These are phyloP conservation scores for Aspergillus fumigatiaffinis DNA, from an alignment of 2,329 filamentous ascomycete species.

Conservation along the genomic window DNA sequence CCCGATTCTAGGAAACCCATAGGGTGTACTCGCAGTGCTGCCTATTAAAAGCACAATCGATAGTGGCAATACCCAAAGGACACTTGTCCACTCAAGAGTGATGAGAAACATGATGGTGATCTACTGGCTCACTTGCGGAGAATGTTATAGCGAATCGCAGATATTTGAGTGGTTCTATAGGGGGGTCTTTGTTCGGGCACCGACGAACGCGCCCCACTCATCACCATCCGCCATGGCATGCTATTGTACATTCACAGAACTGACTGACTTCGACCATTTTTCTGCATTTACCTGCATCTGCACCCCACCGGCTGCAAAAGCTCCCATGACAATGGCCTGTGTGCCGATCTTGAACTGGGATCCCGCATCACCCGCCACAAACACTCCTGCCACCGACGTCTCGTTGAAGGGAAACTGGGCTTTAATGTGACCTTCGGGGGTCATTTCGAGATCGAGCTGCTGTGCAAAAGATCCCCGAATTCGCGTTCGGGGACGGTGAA, in stretches of 20 bases:
- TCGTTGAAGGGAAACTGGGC: slow-evolving; percentile 1
- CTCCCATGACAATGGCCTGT: slow-evolving; percentile 1
- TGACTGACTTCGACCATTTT: neutral
- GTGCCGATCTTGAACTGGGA: slow-evolving; percentile 1
- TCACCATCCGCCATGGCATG: neutral
- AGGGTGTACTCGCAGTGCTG: neutral
- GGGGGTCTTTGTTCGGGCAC: neutral
- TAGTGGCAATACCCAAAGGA: neutral
- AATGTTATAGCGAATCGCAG: neutral
- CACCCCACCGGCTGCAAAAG: slow-evolving; percentile 1
- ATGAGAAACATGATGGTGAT: neutral
- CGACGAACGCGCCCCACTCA: neutral
- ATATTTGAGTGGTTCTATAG: neutral
- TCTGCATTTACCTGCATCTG: neutral
- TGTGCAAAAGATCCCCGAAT: neutral
- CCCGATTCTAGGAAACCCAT: neutral
- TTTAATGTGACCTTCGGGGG: neutral
- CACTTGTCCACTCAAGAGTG: neutral
- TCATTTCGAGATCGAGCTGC: neutral
- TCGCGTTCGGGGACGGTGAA: neutral
- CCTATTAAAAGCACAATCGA: neutral
- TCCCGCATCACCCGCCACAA: slow-evolving; percentile 9
- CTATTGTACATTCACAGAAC: neutral
- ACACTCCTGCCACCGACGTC: slow-evolving; percentile 5
- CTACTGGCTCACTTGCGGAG: neutral